Base-by-base conservation (phyloP, 2,329 filamentous ascomycete genomes). In the Penicillium hordei region DNA sequence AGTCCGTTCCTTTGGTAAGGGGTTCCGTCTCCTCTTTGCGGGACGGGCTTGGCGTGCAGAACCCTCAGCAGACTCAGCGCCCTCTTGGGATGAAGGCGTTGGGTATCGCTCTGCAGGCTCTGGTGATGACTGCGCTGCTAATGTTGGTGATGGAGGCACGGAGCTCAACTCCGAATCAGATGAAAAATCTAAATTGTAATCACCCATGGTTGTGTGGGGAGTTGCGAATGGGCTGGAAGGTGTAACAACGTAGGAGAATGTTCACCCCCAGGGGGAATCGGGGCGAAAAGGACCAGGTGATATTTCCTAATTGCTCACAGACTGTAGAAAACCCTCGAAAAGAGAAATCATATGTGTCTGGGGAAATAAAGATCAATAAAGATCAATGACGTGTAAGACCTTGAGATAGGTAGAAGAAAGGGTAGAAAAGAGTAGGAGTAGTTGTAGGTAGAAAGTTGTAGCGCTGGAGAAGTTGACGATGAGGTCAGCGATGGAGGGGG, bases 11-110 rank as follows among this genome's bases (percentile, higher is more conserved):
- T 85, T 86, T 64, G 82, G 81, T 58, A 83, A 79, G 57, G 84
- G 81, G 58, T 81, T 79, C 55, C 88, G 82, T 71, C 86, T 87
- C 68, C 89, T 89, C 81, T 95, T 96, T 54, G 86, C 79, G 33
- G 87, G 86, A 68, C 90, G 86, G 71, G 82, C 81, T 72, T 83
- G 81, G 70, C 77, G 76, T 72, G 65, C 72, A 60, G 65, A 70
- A 68, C 66, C 65, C 65, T 75, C 70, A 60, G 66, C 55, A 38
- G 34, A 3, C 5, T 56, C 53, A 46, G 55, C 49, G 33, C 46
- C 55, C 51, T 72, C 72, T 62, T 77, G 75, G 17, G 78, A 79
- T 44, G 75, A 76, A 53, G 78, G 74, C 58, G 78, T 76, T 58
- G 78, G 56, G 72, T 72, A 65, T 72, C 75, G 67, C 72, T 74